A percentile compares a stretch with the other conserved stretches of the same genome.
These are phyloP conservation scores for Microdochium bolleyi DNA, from an alignment of 2,329 filamentous ascomycete genomes.

Conservation along the genomic window DNA sequence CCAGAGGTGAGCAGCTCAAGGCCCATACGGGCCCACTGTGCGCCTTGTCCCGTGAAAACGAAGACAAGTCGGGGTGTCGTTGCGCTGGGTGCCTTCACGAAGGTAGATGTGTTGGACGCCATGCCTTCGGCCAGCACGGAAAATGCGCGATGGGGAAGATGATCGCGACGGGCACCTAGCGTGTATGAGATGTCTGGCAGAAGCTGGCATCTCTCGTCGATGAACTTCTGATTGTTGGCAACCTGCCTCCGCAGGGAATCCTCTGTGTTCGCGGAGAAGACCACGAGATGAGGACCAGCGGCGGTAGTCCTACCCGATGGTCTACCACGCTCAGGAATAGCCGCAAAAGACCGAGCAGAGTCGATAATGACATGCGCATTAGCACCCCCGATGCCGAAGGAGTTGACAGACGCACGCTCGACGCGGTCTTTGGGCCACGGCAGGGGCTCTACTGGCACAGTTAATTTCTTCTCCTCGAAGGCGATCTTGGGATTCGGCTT, in stretches of 20 bases:
- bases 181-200: not conserved
- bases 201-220: not conserved
- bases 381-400: constrained; percentile 3
- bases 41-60: constrained; percentile 12
- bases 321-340: not conserved
- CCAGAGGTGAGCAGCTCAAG: constrained; percentile 6
- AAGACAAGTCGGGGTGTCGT: constrained; percentile 5
- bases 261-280: constrained; percentile 12
- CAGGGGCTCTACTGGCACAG: constrained; percentile 2
- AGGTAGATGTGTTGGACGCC: not conserved
- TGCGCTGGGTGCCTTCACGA: not conserved
- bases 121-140: not conserved
- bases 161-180: not conserved
- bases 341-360: not conserved
- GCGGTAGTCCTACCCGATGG: not conserved
- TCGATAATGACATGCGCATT: constrained; percentile 3
- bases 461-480: constrained; percentile 1
- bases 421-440: constrained; percentile 2
- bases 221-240: not conserved
- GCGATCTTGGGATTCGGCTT: constrained; percentile 8
- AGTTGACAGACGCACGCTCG: not conserved
- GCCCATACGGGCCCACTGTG: constrained; percentile 12
- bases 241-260: constrained; percentile 9
- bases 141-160: not conserved
- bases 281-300: constrained; percentile 7